Conservation (phyloP, 176 grass and related monocot species). For the Oryza officinalis region DNA sequence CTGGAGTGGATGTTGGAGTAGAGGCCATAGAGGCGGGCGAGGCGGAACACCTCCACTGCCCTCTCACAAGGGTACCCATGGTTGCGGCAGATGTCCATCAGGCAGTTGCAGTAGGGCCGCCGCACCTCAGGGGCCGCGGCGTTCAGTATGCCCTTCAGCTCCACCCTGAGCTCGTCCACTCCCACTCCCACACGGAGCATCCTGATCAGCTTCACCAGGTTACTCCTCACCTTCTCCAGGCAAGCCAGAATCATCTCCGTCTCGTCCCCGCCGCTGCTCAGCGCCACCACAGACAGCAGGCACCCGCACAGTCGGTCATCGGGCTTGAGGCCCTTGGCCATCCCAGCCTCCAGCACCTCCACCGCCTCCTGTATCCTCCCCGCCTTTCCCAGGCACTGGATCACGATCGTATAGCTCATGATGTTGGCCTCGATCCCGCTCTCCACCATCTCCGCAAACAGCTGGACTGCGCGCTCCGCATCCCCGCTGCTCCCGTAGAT, state of each 20-base stretch:
- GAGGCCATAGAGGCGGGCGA: slow-evolving; percentile 61
- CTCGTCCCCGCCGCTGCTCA: slow-evolving; percentile 53
- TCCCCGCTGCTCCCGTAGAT: slow-evolving; percentile 75
- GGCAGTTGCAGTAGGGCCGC: slow-evolving; percentile 87
- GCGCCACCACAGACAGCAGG: slow-evolving; percentile 68
- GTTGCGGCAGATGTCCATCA: slow-evolving; percentile 86
- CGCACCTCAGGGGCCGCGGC: slow-evolving; percentile 47
- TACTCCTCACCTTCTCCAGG: slow-evolving; percentile 64
- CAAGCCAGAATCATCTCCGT: slow-evolving; percentile 52
- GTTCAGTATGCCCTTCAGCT: slow-evolving; percentile 52
- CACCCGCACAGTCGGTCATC: slow-evolving; percentile 82
- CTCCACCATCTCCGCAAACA: slow-evolving; percentile 75
- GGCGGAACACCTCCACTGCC: slow-evolving; percentile 57
- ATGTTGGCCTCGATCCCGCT: slow-evolving; percentile 61
- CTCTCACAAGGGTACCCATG: slow-evolving; percentile 52
- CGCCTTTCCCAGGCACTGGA: slow-evolving; percentile 78
- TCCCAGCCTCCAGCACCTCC: slow-evolving; percentile 48
- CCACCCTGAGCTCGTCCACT: slow-evolving; percentile 38
- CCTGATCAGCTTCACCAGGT: slow-evolving; percentile 57
- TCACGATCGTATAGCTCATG: slow-evolving; percentile 90
- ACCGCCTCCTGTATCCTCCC: slow-evolving; percentile 54
- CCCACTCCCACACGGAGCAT: slow-evolving; percentile 51
- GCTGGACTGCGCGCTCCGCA: slow-evolving; percentile 49
- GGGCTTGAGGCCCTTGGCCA: slow-evolving; percentile 51
- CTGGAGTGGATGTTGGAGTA: slow-evolving; percentile 62